Base-by-base conservation (phyloP, 2,329 filamentous ascomycete genomes). In the Fusarium palustre region DNA sequence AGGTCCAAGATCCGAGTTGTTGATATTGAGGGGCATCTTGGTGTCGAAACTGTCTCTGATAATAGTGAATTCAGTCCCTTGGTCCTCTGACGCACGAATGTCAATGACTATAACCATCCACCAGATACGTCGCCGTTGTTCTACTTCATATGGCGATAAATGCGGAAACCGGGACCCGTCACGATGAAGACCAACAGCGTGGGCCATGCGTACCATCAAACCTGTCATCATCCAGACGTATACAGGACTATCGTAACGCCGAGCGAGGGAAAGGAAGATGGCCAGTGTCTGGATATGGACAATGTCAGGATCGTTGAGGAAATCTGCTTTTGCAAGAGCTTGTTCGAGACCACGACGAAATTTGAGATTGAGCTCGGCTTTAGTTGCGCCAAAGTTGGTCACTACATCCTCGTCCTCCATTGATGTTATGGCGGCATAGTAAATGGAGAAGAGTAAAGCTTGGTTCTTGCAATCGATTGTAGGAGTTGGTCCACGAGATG, bases 221-320 rank as follows among this genome's bases (percentile, higher is more conserved):
- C 88, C 89, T 0, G 87, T 88, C 68, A 92, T 80, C 39, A 88
- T 87, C 88, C 89, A 91, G 7, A 87, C 83, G 5, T 88, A 87
- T 6, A 83, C 74, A 50, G 86, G 76, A 70, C 84, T 83, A 41
- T 87, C 85, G 41, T 85, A 81, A 13, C 82, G 81, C 18, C 85
- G 83, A 11, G 86, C 82, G 2, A 86, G 79, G 6, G 86, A 80
- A 8, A 91, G 80, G 63, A 88, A 90, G 0, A 91, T 79, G 3
- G 85, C 78, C 54, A 90, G 85, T 0, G 89, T 88, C 74, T 92
- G 89, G 2, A 91, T 77, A 0, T 90, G 83, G 9, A 85, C 81
- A 2, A 91, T 63, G 43, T 91, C 87, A 0, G 87, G 86, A 0
- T 85, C 84, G 31, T 84, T 85, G 30, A 92, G 79, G 33, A 91